Evolutionary conservation across 2,329 filamentous ascomycete genomes (phyloP).

Genomic region (Cladosporium austrohemisphaericum): DNA sequence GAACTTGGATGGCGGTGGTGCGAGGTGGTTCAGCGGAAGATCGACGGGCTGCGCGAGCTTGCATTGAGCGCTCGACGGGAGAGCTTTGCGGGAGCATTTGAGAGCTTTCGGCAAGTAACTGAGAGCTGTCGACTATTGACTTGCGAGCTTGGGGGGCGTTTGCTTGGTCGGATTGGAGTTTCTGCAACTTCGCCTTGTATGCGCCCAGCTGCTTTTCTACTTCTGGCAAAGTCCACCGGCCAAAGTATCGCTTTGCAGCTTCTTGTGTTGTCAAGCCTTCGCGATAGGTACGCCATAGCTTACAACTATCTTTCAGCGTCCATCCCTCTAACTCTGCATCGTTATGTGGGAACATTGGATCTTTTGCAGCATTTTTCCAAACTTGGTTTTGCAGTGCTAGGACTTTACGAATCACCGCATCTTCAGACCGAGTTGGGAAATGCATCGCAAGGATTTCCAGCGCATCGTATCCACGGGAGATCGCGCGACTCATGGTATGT

Average conservation of each 20-base stretch:
- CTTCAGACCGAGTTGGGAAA: slow-evolving; percentile 4
- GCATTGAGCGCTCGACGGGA: slow-evolving; percentile 11
- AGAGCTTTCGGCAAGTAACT: slow-evolving; percentile 6
- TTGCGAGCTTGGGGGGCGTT: background rate
- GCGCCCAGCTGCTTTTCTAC: slow-evolving; percentile 8
- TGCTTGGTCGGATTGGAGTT: background rate
- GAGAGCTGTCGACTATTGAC: background rate
- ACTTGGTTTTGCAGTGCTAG: slow-evolving; percentile 6
- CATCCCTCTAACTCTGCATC: slow-evolving; percentile 4
- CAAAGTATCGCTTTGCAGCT: slow-evolving; percentile 2
- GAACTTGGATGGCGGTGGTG: background rate
- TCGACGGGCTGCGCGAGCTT: slow-evolving; percentile 8
- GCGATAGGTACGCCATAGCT: background rate
- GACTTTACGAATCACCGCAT: slow-evolving; percentile 4
- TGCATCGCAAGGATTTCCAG: background rate
- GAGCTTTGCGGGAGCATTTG: slow-evolving; percentile 7
- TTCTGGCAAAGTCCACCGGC: slow-evolving; percentile 4
- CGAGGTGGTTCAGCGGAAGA: background rate
- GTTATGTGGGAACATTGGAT: slow-evolving; percentile 7
- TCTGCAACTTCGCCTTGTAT: slow-evolving; percentile 1
- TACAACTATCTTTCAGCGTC: slow-evolving; percentile 14
- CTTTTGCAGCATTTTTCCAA: slow-evolving; percentile 7
- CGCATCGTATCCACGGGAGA: slow-evolving; percentile 4
- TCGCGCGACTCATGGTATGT: slow-evolving; percentile 5
- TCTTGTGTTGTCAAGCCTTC: background rate